Evolutionary conservation across 306 rosid species (phyloP), one percentile per base, ranked within the genome.

Genomic region (Amphicarpaea edgeworthii): DNA sequence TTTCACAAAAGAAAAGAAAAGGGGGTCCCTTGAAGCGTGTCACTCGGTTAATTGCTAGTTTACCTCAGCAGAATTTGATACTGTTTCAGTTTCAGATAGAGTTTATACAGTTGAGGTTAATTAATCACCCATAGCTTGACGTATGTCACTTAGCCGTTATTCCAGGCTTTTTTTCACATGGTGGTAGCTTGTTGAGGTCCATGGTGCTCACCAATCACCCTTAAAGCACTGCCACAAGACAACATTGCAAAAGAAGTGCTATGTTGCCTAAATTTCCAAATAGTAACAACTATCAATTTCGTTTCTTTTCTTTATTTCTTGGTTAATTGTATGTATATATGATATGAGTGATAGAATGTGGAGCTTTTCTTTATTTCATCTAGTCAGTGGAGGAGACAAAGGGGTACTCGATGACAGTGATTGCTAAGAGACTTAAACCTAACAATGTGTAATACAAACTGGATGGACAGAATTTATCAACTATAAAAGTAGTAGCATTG

Each of bases 21-120:
- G n/a, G 16, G 23, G 78, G 77, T 28, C 67, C 58, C 73, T 72
- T 26, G 70, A 15, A 19, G 73, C 70, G 16, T 72, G 86, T 68
- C 79, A 12, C 58, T 77, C 10, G 78, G 76, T 70, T 73, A 68
- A 68, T 85, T 60, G 69, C 65, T 75, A 83, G 47, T 80, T 80
- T 62, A 57, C 59, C 76, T 61, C n/a, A 41, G 75, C 1, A 77
- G 88, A 90, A 87, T 83, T 90, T 55, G 89, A 90, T 89, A 81
- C 93, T 79, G 37, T 80, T 72, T 71, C 79, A 81, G 37, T 80
- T 72, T 71, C 79, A 81, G 83, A 84, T 81, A 84, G 77, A 80
- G 71, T 79, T 79, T 81, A 61, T 40, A 78, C 54, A 77, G 79
- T 66, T 68, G 30, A 60, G 73, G 60, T 59, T 79, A 32, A 65